Percentiles rank a stretch among this genome's conserved stretches.
Evolutionary conservation across 2,329 filamentous ascomycete genomes (phyloP).

Genomic region (Calonectria pauciramosa): DNA sequence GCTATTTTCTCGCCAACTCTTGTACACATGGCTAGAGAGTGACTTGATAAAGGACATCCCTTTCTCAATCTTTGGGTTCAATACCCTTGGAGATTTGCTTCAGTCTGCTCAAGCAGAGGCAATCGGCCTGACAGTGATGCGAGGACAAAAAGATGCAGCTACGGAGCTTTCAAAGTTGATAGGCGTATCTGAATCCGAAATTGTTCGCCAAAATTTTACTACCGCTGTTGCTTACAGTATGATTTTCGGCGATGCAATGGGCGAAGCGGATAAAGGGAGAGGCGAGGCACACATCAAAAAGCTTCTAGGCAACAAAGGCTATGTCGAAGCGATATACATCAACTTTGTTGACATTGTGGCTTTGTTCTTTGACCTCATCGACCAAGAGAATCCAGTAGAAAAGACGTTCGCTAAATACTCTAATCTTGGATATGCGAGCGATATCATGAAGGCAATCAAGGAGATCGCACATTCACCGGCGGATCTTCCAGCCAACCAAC

Average conservation of each 20-base stretch:
- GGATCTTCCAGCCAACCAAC: slow-evolving; percentile 81
- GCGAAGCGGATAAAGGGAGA: slow-evolving; percentile 57
- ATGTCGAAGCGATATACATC: slow-evolving; percentile 72
- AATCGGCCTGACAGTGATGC: slow-evolving; percentile 86
- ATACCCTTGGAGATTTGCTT: slow-evolving; percentile 76
- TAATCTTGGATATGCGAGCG: slow-evolving; percentile 70
- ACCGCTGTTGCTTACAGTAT: slow-evolving; percentile 88
- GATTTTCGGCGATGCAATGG: slow-evolving; percentile 64
- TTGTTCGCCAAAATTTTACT: slow-evolving; percentile 79
- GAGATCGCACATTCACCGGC: slow-evolving; percentile 75
- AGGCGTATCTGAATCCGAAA: slow-evolving; percentile 63
- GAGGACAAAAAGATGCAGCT: slow-evolving; percentile 76
- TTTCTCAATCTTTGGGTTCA: slow-evolving; percentile 87
- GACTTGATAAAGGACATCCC: slow-evolving; percentile 80
- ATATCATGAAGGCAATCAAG: slow-evolving; percentile 78
- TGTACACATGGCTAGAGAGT: slow-evolving; percentile 89
- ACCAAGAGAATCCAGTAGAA: slow-evolving; percentile 82
- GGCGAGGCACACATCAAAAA: slow-evolving; percentile 78
- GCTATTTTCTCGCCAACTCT: slow-evolving; percentile 88
- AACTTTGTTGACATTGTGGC: slow-evolving; percentile 85
- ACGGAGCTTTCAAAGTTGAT: slow-evolving; percentile 72
- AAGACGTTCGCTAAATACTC: slow-evolving; percentile 73
- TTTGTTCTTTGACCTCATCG: slow-evolving; percentile 81
- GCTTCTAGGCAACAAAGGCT: slow-evolving; percentile 76
- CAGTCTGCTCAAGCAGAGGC: slow-evolving; percentile 81